phyloP scores from a whole-genome alignment of 179 eudicot genomes.

The Vitellaria paradoxa region DNA sequence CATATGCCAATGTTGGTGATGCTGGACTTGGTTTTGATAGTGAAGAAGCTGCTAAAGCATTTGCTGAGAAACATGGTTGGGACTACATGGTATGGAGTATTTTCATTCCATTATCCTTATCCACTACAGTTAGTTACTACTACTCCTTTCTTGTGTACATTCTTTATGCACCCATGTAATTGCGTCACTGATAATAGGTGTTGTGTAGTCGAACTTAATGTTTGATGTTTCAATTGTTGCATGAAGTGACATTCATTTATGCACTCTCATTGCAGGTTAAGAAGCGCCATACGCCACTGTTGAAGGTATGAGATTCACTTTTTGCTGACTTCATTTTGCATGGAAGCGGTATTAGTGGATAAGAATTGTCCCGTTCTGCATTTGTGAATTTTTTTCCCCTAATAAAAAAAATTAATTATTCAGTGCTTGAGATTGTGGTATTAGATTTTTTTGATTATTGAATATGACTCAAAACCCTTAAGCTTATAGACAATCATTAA shows the following conservation, averaged over 20 bases:
- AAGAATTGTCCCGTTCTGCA: background rate
- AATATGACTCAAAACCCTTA: background rate
- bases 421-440: background rate
- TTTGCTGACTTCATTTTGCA: background rate
- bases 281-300: slow-evolving; percentile 50
- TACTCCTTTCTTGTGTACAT: background rate
- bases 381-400: background rate
- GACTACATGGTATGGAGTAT: slow-evolving; percentile 59
- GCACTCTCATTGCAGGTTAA: slow-evolving; percentile 41
- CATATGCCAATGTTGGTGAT: slow-evolving; percentile 97
- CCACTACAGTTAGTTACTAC: slow-evolving; percentile 17
- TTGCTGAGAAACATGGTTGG: slow-evolving; percentile 96
- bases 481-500: slow-evolving; percentile 3
- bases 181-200: background rate
- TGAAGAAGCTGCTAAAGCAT: slow-evolving; percentile 74
- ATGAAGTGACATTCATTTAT: background rate
- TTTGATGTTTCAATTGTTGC: background rate
- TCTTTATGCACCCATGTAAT: background rate
- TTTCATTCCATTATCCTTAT: slow-evolving; percentile 67
- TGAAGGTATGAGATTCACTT: slow-evolving; percentile 35
- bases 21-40: slow-evolving; percentile 71
- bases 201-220: background rate
- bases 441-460: background rate
- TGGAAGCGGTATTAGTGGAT: background rate
- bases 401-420: background rate